A percentile compares a stretch with the other conserved stretches of the same genome.
Conservation (phyloP, 371 early-diverging fungal species). For the Haplosporangium sp. region DNA sequence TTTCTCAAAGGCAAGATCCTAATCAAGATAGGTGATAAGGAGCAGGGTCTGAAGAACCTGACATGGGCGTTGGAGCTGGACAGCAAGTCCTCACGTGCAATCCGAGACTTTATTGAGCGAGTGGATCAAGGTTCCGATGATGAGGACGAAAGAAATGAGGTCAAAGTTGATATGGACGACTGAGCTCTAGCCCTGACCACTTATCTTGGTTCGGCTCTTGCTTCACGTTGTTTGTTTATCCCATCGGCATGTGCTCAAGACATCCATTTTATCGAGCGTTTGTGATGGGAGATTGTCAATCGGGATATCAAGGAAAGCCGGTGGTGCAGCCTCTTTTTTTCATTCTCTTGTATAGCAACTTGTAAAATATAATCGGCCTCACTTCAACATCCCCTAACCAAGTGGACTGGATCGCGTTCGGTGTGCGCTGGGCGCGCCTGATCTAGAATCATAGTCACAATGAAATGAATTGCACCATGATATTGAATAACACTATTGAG, state of each 20-base stretch:
- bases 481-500: too few relatives aligned
- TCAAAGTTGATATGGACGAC: conserved; percentile 22
- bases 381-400: too few relatives aligned
- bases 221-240: background rate
- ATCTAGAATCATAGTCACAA: too few relatives aligned
- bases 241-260: background rate
- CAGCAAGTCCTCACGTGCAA: conserved; percentile 60
- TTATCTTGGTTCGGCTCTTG: background rate
- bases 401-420: too few relatives aligned
- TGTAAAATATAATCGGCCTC: too few relatives aligned
- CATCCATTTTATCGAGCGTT: background rate
- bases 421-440: too few relatives aligned
- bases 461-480: too few relatives aligned
- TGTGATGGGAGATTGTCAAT: background rate
- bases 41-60: conserved; percentile 65
- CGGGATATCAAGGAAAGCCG: conserved; percentile 1
- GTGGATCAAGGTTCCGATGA: conserved; percentile 39
- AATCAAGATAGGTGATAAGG: conserved; percentile 62
- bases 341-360: background rate
- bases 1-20: conserved; percentile 76
- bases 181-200: background rate
- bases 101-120: conserved; percentile 65
- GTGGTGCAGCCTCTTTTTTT: background rate
- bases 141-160: conserved; percentile 26
- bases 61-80: conserved; percentile 73